phyloP scores from a whole-genome alignment of 2,329 filamentous ascomycete genomes.

The Aureobasidium musti region DNA sequence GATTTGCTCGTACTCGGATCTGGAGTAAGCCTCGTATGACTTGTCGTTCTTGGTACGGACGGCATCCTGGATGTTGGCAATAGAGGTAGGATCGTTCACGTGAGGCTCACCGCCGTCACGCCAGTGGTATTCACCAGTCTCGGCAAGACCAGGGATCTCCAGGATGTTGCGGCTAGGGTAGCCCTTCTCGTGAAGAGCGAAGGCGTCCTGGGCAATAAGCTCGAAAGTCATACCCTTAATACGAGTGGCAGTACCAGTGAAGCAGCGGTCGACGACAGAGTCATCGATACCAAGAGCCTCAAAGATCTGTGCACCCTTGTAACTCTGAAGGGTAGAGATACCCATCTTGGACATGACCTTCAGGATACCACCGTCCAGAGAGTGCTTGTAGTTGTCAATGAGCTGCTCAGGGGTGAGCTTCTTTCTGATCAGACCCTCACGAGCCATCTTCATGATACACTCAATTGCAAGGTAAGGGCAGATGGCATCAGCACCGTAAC shows the following conservation, averaged over 20 bases:
- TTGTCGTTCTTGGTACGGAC: conserved; percentile 98
- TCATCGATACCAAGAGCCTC: conserved; percentile 94
- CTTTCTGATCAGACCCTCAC: conserved; percentile 89
- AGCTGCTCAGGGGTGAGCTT: conserved; percentile 78
- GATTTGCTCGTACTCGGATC: conserved; percentile 91
- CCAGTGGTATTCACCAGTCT: conserved; percentile 98
- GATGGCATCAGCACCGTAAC: conserved; percentile 91
- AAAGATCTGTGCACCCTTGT: conserved; percentile 98
- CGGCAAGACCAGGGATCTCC: conserved; percentile 75
- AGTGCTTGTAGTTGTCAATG: conserved; percentile 95
- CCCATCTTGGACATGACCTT: conserved; percentile 99
- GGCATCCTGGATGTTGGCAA: conserved; percentile 96
- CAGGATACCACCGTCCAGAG: conserved; percentile 90
- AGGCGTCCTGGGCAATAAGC: conserved; percentile 88
- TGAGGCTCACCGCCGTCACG: conserved; percentile 93
- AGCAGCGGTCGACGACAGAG: conserved; percentile 88
- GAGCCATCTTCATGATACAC: conserved; percentile 95
- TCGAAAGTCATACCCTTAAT: conserved; percentile 95
- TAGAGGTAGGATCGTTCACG: conserved; percentile 90
- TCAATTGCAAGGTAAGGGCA: conserved; percentile 96
- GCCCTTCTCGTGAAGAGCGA: conserved; percentile 91
- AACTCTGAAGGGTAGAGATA: conserved; percentile 92
- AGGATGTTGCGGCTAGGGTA: conserved; percentile 79
- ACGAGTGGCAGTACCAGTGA: conserved; percentile 89
- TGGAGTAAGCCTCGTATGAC: conserved; percentile 95